Evolutionary conservation across 2,329 filamentous ascomycete genomes (phyloP).

Genomic region (Nigrospora osmanthi): DNA sequence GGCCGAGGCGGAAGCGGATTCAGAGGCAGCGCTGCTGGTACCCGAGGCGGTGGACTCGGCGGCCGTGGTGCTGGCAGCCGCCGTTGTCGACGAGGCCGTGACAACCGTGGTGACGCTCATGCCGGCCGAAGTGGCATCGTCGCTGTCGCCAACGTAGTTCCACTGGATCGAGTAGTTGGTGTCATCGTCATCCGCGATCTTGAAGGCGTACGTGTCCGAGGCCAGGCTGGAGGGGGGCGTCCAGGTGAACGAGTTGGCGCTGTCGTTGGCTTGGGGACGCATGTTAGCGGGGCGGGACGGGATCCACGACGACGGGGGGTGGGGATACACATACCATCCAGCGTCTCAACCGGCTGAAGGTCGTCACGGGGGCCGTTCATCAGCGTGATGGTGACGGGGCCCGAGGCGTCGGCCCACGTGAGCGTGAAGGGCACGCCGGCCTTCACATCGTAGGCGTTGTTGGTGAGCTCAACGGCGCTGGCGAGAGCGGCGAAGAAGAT

Average conservation of each 20-base stretch:
- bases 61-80: slow-evolving; percentile 5
- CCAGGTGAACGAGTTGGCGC: slow-evolving; percentile 29
- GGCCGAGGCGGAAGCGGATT: not conserved
- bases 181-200: slow-evolving; percentile 30
- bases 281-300: slow-evolving; percentile 4
- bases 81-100: slow-evolving; percentile 1
- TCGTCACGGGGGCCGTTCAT: slow-evolving; percentile 26
- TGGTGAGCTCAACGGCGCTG: slow-evolving; percentile 24
- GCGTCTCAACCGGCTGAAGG: slow-evolving; percentile 24
- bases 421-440: slow-evolving; percentile 33
- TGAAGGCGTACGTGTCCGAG: slow-evolving; percentile 34
- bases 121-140: slow-evolving; percentile 4
- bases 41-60: not conserved
- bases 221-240: slow-evolving; percentile 25
- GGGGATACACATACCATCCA: slow-evolving; percentile 25
- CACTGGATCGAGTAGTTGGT: slow-evolving; percentile 38
- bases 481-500: slow-evolving; percentile 21
- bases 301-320: not conserved
- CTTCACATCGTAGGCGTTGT: slow-evolving; percentile 24
- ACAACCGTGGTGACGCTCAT: not conserved
- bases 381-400: slow-evolving; percentile 33
- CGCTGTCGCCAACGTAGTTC: slow-evolving; percentile 1
- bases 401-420: slow-evolving; percentile 30
- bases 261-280: slow-evolving; percentile 20
- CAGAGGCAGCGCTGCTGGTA: slow-evolving; percentile 1